Conservation (phyloP, 164 flowering plant genomes). For the Kingdonia uniflora region DNA sequence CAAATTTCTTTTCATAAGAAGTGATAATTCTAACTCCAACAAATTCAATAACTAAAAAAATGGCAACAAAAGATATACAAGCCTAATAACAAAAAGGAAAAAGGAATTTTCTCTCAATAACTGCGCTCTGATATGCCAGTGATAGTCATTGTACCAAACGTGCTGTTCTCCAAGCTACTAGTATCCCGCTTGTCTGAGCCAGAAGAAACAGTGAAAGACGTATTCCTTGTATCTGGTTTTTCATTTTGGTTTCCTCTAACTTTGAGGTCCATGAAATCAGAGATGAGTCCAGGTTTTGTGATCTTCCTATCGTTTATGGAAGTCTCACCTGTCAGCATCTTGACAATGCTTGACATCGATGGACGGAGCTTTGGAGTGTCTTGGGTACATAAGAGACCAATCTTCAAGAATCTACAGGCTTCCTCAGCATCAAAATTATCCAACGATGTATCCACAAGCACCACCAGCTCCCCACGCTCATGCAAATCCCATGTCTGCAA, state of each 20-base stretch:
- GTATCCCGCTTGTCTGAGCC: slow-evolving; percentile 24
- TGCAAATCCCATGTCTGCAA: slow-evolving; percentile 73
- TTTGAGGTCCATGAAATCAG: slow-evolving; percentile 85
- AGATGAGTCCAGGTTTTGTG: slow-evolving; percentile 69
- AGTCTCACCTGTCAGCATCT: slow-evolving; percentile 50
- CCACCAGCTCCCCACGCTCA: slow-evolving; percentile 47
- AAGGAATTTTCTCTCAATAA: not conserved
- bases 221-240: slow-evolving; percentile 1
- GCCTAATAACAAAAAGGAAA: not conserved
- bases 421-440: slow-evolving; percentile 65
- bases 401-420: slow-evolving; percentile 62
- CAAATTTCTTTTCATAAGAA: too few relatives aligned
- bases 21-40: not conserved
- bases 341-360: slow-evolving; percentile 73
- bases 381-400: slow-evolving; percentile 88
- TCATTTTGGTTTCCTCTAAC: slow-evolving; percentile 23
- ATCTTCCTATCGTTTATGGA: slow-evolving; percentile 27
- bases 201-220: slow-evolving; percentile 21
- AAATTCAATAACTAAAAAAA: not conserved
- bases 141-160: slow-evolving; percentile 27
- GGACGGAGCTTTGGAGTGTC: slow-evolving; percentile 82
- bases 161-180: slow-evolving; percentile 20
- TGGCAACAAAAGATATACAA: not conserved
- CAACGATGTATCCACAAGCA: slow-evolving; percentile 48
- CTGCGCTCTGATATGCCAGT: slow-evolving; percentile 24